Evolutionary conservation across 2,329 filamentous ascomycete species (phyloP), one percentile per base, ranked within the genome.

Genomic region (Colletotrichum phormii): DNA sequence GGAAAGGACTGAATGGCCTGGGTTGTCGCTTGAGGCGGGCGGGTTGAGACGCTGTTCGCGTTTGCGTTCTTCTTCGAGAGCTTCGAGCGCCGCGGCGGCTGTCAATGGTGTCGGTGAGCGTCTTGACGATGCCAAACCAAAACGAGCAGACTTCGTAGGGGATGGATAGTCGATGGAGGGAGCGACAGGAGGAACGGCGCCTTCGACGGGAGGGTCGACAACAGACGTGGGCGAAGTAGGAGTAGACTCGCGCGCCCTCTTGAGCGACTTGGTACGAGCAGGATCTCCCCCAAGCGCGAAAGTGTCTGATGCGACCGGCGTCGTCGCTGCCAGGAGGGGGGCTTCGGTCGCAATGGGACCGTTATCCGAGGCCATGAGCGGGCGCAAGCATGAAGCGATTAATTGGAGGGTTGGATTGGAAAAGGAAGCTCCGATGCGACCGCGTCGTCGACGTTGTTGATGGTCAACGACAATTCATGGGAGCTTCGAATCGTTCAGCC

Each of bases 291-390:
- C 70, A 68, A 78, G 76, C 67, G 83, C 83, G 77, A 84, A 79
- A 68, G 83, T 80, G 78, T 86, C 84, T 66, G 80, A 77, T 76
- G 80, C 78, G 75, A 84, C 81, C 73, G 81, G 79, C 71, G 81
- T 78, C 53, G 81, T 77, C 60, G 80, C 78, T 61, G 81, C 76
- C 75, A 80, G 79, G 77, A 82, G 83, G 79, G 86, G 83, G 80
- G 84, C 82, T 82, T 88, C 86, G 77, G 86, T 86, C 81, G 86
- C 85, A 80, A 88, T 84, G 77, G 84, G 82, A 79, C 84, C 86
- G 78, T 86, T 84, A 79, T 88, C 86, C 76, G 88, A 87, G 81
- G 87, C 86, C 88, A 90, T 90, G 83, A 61, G 74, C 72, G 60
- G 59, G 35, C 60, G 71, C 35, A 51, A 62, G 58, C 73, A 74